phyloP scores from a whole-genome alignment of 2,329 filamentous ascomycete species.

The Ophiostoma ulmi region DNA sequence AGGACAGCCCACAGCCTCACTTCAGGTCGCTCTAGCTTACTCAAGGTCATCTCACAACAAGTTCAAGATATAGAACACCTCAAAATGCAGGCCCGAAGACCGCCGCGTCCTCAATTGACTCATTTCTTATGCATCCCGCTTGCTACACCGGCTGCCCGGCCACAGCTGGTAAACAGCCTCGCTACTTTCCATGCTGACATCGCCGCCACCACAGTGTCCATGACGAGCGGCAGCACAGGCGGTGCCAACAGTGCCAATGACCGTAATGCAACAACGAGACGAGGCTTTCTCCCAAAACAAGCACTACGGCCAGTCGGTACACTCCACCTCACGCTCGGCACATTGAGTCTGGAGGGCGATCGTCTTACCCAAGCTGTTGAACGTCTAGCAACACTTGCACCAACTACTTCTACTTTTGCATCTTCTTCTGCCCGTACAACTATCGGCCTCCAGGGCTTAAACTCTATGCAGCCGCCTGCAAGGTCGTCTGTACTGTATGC shows the following conservation, averaged over 20 bases:
- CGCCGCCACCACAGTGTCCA: slow-evolving; percentile 32
- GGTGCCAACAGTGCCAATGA: slow-evolving; percentile 25
- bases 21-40: background rate
- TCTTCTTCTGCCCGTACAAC: slow-evolving; percentile 31
- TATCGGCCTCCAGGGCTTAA: slow-evolving; percentile 48
- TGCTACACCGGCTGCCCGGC: slow-evolving; percentile 52
- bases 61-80: background rate
- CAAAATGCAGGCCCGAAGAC: background rate
- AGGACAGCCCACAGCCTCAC: background rate
- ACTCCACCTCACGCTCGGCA: slow-evolving; percentile 79
- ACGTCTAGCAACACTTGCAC: slow-evolving; percentile 39
- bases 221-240: slow-evolving; percentile 33
- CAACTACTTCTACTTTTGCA: background rate
- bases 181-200: slow-evolving; percentile 57
- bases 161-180: slow-evolving; percentile 61
- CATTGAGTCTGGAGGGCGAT: slow-evolving; percentile 64
- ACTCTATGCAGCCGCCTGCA: slow-evolving; percentile 54
- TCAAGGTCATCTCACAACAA: background rate
- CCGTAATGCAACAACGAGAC: slow-evolving; percentile 26
- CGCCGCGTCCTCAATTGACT: slow-evolving; percentile 39
- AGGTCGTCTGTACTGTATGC: slow-evolving; percentile 60
- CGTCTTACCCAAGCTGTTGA: slow-evolving; percentile 40
- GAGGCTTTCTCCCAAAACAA: slow-evolving; percentile 50
- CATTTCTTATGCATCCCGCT: slow-evolving; percentile 77
- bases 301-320: slow-evolving; percentile 74